Evolutionary conservation across 768 basidiomycete genomes (phyloP).

Genomic region (Russula griseocarnosa): DNA sequence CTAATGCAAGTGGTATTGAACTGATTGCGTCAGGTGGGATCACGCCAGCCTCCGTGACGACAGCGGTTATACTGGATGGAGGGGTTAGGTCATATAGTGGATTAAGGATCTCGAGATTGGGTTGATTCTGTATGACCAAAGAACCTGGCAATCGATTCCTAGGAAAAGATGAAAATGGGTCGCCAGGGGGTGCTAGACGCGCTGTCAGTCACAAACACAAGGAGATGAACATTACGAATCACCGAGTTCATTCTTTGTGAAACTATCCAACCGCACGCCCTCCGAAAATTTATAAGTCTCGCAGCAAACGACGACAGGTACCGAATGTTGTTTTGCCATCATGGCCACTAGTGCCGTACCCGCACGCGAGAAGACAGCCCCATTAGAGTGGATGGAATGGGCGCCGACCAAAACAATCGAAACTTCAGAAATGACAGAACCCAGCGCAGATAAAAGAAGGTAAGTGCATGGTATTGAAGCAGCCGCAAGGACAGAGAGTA

Average conservation of each 20-base stretch:
- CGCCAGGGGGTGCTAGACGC: conserved; percentile 33
- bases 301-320: conserved; percentile 94
- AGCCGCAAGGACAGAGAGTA: conserved; percentile 65
- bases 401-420: conserved; percentile 88
- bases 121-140: conserved; percentile 34
- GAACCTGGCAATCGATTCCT: conserved; percentile 35
- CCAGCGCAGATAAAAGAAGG: conserved; percentile 80
- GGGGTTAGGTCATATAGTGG: conserved; percentile 95
- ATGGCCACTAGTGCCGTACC: conserved; percentile 96
- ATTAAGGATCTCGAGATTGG: conserved; percentile 73
- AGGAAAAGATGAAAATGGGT: conserved; percentile 36
- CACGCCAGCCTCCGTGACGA: conserved; percentile 94
- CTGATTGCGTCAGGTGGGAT: conserved; percentile 91
- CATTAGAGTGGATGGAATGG: conserved; percentile 92
- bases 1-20: conserved; percentile 71
- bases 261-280: conserved; percentile 85
- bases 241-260: conserved; percentile 97
- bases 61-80: conserved; percentile 86
- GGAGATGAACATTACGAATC: conserved; percentile 28
- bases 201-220: conserved; percentile 5
- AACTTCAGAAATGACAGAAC: conserved; percentile 74
- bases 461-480: conserved; percentile 84
- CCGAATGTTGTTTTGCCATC: conserved; percentile 84
- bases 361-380: conserved; percentile 87
- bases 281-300: conserved; percentile 99